Base-by-base conservation (phyloP, 2,329 filamentous ascomycete genomes). In the Esteya vermicola region DNA sequence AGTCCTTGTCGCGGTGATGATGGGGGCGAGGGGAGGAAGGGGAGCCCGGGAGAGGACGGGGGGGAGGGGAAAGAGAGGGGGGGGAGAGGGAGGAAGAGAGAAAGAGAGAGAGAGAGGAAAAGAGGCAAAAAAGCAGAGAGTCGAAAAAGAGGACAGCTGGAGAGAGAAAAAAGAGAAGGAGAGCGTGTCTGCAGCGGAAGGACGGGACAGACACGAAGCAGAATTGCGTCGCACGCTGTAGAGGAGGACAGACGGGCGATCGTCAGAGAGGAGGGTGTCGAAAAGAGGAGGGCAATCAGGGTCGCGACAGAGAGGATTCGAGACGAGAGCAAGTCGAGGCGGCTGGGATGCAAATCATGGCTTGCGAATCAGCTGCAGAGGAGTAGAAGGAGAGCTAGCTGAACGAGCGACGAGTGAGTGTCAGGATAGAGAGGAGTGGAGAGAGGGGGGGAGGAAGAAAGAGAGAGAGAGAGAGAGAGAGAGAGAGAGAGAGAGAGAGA, bases 1-100 rank as follows among this genome's bases (percentile, higher is more conserved):
- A 64, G 65, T 58, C 51, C 54, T 55, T 51, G 53, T 54, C 45
- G 49, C 43, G 44, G 51, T 25, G 19, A 14, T 8, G 4, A 27
- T 23, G 4, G n/a, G n/a, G n/a, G n/a, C n/a, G n/a, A n/a, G n/a
- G n/a, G n/a, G n/a, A n/a, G n/a, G n/a, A 30, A 32, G 8, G 19
- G 10, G 26, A 32, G 10, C 7, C n/a, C 18, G 25, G 20, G 14
- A 40, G 14, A 26, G 47, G 48, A 33, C 51, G 54, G 52, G 47
- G 45, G 50, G 46, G 48, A 50, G 30, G 22, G 16, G n/a, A 26
- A 8, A 9, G 10, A 14, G 20, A 18, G 22, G 14, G 14, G 20
- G 36, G 23, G 18, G 12, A 32, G 26, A 30, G 28, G 20, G 14
- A 10, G 13, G 33, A 8, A 16, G 20, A 23, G n/a, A 19, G 18